Base-by-base conservation (phyloP, 257 asterid species). In the Solanum dulcamara region DNA sequence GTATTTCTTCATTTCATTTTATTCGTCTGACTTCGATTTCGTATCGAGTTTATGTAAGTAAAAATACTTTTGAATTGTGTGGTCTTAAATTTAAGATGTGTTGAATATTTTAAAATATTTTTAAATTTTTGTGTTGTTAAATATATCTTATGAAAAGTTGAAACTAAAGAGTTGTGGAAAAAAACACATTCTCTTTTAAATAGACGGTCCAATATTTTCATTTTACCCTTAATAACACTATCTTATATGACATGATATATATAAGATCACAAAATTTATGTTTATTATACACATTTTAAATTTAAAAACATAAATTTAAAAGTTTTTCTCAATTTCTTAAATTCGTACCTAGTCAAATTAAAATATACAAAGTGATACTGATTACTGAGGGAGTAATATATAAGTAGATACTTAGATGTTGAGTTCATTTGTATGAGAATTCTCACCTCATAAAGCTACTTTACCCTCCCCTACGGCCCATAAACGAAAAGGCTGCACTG, bases 51-150 rank as follows among this genome's bases (percentile, higher is more conserved):
- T 22, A 8, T 1, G 28, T 9, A 1, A 22, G 13, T 57, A 9
- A 57, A 0, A 57, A 3, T 8, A 1, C 0, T 22, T n/a, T 57
- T 9, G 0, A 9, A n/a, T 10, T 0, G 4, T 57, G 3, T n/a
- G 7, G 14, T 57, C 5, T 57, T 22, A 57, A n/a, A 1, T 4
- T 57, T 22, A 57, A 57, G 3, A 57, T n/a, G 22, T 57, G 6
- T 57, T 9, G 14, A 38, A 37, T 37, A 37, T 22, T 7, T 6
- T 55, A 6, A 22, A 55, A 55, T 9, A 4, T 55, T 1, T 55
- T 55, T 55, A 55, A 55, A n/a, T n/a, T 22, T 22, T 55, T 55
- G 28, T 22, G 28, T 7, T 20, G 64, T 55, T 55, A 20, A 55
- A 55, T 13, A 9, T 3, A 22, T 8, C 3, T 7, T 8, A 28